Percentiles rank a stretch among this genome's conserved stretches.
Evolutionary conservation across 768 basidiomycete species (phyloP).

Genomic region (Hortiboletus campestris): DNA sequence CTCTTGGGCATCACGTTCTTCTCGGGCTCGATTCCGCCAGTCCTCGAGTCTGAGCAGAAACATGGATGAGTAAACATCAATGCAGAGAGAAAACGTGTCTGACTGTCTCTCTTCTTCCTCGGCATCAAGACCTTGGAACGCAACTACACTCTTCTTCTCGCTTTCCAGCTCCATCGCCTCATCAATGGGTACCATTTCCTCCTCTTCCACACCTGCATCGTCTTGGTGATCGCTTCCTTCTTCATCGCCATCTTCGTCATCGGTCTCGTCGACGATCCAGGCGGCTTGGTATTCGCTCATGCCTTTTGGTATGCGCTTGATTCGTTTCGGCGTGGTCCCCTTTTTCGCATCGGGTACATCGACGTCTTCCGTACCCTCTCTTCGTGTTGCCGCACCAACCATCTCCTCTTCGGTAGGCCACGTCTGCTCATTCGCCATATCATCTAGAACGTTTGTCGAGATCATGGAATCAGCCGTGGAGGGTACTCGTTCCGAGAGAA

Average conservation of each 20-base stretch:
- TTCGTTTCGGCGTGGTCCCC: constrained; percentile 75
- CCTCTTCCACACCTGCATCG: constrained; percentile 42
- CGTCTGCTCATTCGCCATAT: constrained; percentile 92
- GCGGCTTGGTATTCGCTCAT: constrained; percentile 97
- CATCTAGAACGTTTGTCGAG: constrained; percentile 85
- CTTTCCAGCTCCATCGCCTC: constrained; percentile 58
- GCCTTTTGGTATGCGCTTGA: constrained; percentile 89
- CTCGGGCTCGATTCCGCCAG: constrained; percentile 68
- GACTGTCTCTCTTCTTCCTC: constrained; percentile 90
- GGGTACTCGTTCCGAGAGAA: constrained; percentile 60
- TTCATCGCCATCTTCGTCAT: constrained; percentile 55
- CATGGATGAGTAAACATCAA: neutral
- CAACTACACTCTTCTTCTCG: constrained; percentile 49
- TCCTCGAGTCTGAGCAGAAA: constrained; percentile 51
- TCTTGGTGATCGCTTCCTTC: constrained; percentile 45
- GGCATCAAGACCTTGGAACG: constrained; percentile 73
- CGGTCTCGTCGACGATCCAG: constrained; percentile 88
- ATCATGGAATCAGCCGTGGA: constrained; percentile 80
- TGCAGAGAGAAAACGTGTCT: constrained; percentile 26
- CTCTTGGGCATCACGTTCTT: constrained; percentile 77
- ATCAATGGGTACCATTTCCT: constrained; percentile 59
- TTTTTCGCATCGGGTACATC: constrained; percentile 58
- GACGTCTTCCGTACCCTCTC: constrained; percentile 18
- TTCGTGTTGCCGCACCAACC: constrained; percentile 37
- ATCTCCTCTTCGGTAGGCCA: constrained; percentile 99